Conservation (phyloP, 208 protist genomes). For the Leptomonas pyrrhocoris region DNA sequence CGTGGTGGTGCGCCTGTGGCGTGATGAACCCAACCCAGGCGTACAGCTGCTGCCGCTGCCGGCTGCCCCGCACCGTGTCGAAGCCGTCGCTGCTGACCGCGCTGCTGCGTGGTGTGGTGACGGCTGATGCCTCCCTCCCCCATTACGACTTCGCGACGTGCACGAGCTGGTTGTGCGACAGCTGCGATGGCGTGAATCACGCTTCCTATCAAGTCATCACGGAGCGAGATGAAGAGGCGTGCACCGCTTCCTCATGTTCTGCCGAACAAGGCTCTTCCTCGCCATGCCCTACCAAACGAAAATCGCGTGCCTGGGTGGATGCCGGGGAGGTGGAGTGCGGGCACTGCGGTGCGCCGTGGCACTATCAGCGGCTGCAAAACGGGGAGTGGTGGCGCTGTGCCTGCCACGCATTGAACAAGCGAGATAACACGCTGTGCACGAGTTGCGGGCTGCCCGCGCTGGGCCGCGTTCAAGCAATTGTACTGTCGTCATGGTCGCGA, state of each 20-base stretch:
- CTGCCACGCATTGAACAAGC: slow-evolving; percentile 64
- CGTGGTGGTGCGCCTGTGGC: slow-evolving; percentile 80
- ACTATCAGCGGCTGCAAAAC: slow-evolving; percentile 48
- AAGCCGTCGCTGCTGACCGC: slow-evolving; percentile 19
- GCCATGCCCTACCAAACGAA: background rate
- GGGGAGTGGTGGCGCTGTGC: slow-evolving; percentile 69
- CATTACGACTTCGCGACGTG: slow-evolving; percentile 58
- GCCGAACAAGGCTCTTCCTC: no score
- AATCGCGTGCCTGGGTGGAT: slow-evolving; percentile 20
- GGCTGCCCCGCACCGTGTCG: slow-evolving; percentile 51
- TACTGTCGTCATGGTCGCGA: slow-evolving; percentile 65
- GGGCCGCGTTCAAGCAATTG: slow-evolving; percentile 37
- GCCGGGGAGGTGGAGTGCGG: slow-evolving; percentile 45
- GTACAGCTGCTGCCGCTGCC: slow-evolving; percentile 65
- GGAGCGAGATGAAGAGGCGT: background rate
- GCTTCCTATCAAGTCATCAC: slow-evolving; percentile 55
- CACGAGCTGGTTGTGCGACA: slow-evolving; percentile 76
- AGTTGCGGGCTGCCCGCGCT: slow-evolving; percentile 62
- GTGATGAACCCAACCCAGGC: slow-evolving; percentile 31
- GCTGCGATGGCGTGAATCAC: slow-evolving; percentile 68
- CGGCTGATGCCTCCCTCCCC: background rate
- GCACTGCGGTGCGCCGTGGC: slow-evolving; percentile 67
- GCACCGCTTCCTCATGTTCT: no score
- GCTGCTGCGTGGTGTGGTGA: slow-evolving; percentile 24
- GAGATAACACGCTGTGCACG: slow-evolving; percentile 29